Evolutionary conservation across 75 land plant genomes (phyloP).

Genomic region (Sequoiadendron giganteum): DNA sequence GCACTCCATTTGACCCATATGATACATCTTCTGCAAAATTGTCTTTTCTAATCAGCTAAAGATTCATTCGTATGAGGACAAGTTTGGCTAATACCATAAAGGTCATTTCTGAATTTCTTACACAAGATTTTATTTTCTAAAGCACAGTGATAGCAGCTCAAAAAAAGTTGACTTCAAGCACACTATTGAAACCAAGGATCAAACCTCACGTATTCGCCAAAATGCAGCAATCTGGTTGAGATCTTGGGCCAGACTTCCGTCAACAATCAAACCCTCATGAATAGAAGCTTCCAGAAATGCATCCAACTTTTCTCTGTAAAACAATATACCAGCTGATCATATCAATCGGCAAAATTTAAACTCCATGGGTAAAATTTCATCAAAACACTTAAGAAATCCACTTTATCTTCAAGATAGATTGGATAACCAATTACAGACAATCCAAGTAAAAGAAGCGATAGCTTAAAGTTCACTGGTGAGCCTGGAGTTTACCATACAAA

Average conservation of each 20-base stretch:
- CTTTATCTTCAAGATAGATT: background rate
- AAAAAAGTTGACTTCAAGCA: background rate
- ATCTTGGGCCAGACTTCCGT: slow-evolving; percentile 96
- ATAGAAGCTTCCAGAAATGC: slow-evolving; percentile 67
- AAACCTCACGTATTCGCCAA: slow-evolving; percentile 96
- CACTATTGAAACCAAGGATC: background rate
- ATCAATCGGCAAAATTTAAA: background rate
- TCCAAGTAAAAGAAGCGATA: background rate
- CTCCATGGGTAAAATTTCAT: background rate
- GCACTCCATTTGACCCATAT: background rate
- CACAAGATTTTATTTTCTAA: background rate
- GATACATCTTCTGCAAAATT: background rate
- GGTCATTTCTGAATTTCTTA: background rate
- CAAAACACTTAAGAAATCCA: background rate
- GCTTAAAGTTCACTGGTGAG: background rate
- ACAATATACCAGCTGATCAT: background rate
- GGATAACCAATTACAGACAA: background rate
- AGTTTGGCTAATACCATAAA: background rate
- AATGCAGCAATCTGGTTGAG: slow-evolving; percentile 79
- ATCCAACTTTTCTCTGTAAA: slow-evolving; percentile 82
- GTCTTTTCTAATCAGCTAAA: background rate
- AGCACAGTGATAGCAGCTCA: background rate
- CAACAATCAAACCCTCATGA: slow-evolving; percentile 71
- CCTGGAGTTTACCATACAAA: background rate
- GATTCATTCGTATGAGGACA: background rate